phyloP scores from a whole-genome alignment of 1,284 basidiomycete species.

The Melampsora medusae region DNA sequence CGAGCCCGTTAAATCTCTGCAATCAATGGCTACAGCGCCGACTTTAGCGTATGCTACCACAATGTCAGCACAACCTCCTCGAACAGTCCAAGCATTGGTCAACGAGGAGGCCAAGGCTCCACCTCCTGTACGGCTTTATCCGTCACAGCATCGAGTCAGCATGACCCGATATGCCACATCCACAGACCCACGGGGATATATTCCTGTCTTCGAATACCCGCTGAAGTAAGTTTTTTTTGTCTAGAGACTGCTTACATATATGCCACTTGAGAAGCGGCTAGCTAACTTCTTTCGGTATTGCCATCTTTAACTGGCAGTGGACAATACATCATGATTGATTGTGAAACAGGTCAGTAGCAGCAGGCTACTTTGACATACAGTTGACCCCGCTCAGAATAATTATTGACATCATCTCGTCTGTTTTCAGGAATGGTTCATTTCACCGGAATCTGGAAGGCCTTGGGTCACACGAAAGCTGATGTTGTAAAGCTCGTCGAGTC shows the following conservation, averaged over 20 bases:
- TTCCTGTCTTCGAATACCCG: constrained; percentile 81
- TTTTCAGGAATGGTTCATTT: constrained; percentile 44
- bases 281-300: not conserved
- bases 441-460: constrained; percentile 46
- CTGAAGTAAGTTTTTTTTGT: constrained; percentile 59
- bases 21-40: constrained; percentile 2
- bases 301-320: constrained; percentile 53
- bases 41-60: not conserved
- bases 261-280: not conserved
- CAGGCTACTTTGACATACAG: no score
- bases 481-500: constrained; percentile 85
- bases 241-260: no score
- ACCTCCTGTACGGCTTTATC: constrained; percentile 41
- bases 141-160: constrained; percentile 71
- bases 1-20: no score
- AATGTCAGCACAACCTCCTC: constrained; percentile 39
- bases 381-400: no score
- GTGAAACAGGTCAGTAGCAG: constrained; percentile 58
- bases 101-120: constrained; percentile 30
- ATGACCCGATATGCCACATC: constrained; percentile 80
- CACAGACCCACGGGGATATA: constrained; percentile 79
- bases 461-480: constrained; percentile 63
- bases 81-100: constrained; percentile 39
- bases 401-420: not conserved
- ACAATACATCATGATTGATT: constrained; percentile 89